phyloP scores from a whole-genome alignment of 2,329 filamentous ascomycete genomes.

The Akanthomyces muscarius region DNA sequence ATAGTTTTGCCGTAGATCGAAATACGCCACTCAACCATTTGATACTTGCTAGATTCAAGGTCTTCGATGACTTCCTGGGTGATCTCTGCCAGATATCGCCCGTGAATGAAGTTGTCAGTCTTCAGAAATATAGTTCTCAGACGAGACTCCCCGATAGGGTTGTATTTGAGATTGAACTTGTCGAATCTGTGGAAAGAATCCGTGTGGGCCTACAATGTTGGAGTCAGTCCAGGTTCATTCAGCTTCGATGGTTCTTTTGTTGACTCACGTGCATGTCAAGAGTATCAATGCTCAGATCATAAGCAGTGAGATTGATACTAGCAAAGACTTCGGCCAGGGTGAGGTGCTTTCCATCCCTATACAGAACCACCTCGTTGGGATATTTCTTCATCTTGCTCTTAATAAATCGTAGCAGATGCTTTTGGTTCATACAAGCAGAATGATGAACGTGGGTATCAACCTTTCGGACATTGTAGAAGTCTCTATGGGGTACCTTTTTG shows the following conservation, averaged over 20 bases:
- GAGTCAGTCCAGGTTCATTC: not conserved
- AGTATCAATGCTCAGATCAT: slow-evolving; percentile 96
- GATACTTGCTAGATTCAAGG: slow-evolving; percentile 97
- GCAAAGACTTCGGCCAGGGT: slow-evolving; percentile 93
- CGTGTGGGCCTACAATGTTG: slow-evolving; percentile 68
- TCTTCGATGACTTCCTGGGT: slow-evolving; percentile 97
- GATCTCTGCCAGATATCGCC: slow-evolving; percentile 92
- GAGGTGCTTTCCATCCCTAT: slow-evolving; percentile 84
- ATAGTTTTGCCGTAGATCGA: slow-evolving; percentile 91
- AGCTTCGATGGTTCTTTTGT: slow-evolving; percentile 16
- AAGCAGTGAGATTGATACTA: slow-evolving; percentile 94
- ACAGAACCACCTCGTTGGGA: slow-evolving; percentile 89
- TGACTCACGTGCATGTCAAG: slow-evolving; percentile 90
- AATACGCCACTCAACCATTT: slow-evolving; percentile 99
- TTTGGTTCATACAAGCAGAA: slow-evolving; percentile 99
- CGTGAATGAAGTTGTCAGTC: slow-evolving; percentile 96
- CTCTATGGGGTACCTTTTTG: slow-evolving; percentile 94
- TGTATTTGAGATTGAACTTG: slow-evolving; percentile 99
- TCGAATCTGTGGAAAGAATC: slow-evolving; percentile 98
- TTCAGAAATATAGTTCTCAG: slow-evolving; percentile 97
- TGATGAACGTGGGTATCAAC: slow-evolving; percentile 99
- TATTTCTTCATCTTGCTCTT: slow-evolving; percentile 99
- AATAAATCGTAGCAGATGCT: slow-evolving; percentile 95
- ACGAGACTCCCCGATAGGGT: slow-evolving; percentile 91
- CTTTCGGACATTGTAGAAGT: slow-evolving; percentile 98